These are phyloP conservation scores for Grosmannia huntii DNA, from an alignment of 2,329 filamentous ascomycete genomes.

Conservation along the genomic window DNA sequence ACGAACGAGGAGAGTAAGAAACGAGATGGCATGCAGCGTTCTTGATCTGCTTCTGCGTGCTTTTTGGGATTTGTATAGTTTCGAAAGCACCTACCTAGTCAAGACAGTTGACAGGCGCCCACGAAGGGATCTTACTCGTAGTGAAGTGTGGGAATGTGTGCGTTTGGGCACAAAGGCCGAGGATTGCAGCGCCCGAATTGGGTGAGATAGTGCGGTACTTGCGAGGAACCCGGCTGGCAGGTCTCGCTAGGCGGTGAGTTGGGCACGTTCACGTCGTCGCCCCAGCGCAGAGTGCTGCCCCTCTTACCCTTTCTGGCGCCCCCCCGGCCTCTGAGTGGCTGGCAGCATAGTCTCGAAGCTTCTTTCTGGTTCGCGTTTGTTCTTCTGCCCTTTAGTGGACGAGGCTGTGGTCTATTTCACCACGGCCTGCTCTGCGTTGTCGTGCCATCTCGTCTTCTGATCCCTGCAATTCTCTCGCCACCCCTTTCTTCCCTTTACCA, in stretches of 20 bases:
- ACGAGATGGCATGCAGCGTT: no score
- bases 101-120: background rate
- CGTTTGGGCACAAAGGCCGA: background rate
- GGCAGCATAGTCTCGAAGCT: conserved; percentile 4
- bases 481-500: background rate
- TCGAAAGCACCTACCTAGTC: background rate
- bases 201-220: background rate
- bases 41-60: no score
- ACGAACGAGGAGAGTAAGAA: background rate
- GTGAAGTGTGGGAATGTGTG: background rate
- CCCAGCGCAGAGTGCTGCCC: background rate
- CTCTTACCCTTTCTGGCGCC: conserved; percentile 1
- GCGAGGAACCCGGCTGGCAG: background rate
- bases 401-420: background rate
- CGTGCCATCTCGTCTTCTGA: background rate
- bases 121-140: background rate
- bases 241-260: conserved; percentile 7
- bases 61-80: no score
- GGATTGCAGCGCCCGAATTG: background rate
- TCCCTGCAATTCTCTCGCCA: background rate
- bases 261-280: background rate
- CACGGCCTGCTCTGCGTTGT: background rate
- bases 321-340: background rate
- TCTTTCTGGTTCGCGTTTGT: conserved; percentile 1
- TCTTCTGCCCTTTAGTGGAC: background rate